Percentiles rank a stretch among this genome's conserved stretches.
Conservation (phyloP, 257 asterid species). For the Scutellaria galericulata region DNA sequence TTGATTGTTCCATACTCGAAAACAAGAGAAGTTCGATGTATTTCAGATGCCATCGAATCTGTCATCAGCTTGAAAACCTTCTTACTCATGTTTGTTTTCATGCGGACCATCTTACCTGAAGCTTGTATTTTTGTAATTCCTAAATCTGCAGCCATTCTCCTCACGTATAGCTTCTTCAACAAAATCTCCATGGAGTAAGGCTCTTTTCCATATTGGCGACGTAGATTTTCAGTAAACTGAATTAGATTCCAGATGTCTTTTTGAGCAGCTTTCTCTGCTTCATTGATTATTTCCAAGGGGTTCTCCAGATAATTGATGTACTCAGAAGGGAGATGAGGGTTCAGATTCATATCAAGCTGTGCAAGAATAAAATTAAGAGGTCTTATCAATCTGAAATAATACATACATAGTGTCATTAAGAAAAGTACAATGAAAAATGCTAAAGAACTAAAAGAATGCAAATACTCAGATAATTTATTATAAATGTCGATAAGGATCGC, state of each 20-base stretch:
- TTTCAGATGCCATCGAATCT: constrained; percentile 78
- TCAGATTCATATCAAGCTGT: constrained; percentile 83
- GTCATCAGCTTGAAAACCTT: constrained; percentile 83
- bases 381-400: background rate
- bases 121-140: constrained; percentile 75
- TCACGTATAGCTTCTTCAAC: constrained; percentile 89
- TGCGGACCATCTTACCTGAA: constrained; percentile 79
- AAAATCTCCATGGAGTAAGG: constrained; percentile 95
- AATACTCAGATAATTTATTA: background rate
- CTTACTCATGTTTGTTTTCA: constrained; percentile 85
- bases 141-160: constrained; percentile 96
- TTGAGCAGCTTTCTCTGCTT: constrained; percentile 90
- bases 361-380: constrained; percentile 28
- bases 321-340: constrained; percentile 92
- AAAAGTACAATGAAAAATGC: background rate
- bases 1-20: constrained; percentile 78
- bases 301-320: constrained; percentile 90
- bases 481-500: constrained; percentile 1
- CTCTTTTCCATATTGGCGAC: constrained; percentile 90
- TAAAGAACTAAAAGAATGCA: constrained; percentile 7
- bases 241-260: constrained; percentile 81
- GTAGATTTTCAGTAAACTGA: constrained; percentile 82
- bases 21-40: constrained; percentile 67
- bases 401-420: background rate
- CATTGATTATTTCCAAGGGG: constrained; percentile 77